Evolutionary conservation across 139 green algal genomes (phyloP).

Genomic region (Desmodesmus armatus): DNA sequence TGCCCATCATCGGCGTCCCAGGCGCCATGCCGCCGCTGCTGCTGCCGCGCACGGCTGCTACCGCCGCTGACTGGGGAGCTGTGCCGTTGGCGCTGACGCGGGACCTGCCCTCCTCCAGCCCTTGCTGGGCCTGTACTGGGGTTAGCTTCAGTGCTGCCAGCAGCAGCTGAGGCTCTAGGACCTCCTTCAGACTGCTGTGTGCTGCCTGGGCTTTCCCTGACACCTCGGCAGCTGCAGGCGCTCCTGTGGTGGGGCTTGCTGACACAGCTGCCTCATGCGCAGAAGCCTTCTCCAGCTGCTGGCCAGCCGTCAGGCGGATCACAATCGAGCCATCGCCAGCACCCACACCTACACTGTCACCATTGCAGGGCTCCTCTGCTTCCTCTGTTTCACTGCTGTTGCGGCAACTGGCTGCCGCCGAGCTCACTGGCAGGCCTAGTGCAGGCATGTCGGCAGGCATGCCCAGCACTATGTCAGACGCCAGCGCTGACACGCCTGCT

Average conservation of each 20-base stretch:
- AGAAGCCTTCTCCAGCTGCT: too few species aligned
- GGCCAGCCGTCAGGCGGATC: neutral
- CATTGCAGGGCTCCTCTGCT: too few species aligned
- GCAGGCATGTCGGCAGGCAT: too few species aligned
- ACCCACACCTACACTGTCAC: conserved; percentile 4
- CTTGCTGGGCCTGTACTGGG: conserved; percentile 14
- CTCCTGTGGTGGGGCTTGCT: neutral
- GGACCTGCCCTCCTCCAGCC: neutral
- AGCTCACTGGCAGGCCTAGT: too few species aligned
- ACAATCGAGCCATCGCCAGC: conserved; percentile 22
- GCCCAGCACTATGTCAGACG: too few species aligned
- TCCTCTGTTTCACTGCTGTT: too few species aligned
- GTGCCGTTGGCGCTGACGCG: neutral
- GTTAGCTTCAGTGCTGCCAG: neutral
- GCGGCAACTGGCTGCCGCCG: too few species aligned
- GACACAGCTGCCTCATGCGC: neutral
- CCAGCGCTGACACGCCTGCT: too few species aligned
- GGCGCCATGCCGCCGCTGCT: neutral
- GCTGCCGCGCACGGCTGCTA: neutral
- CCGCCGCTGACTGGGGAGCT: neutral
- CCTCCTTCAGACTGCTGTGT: too few species aligned
- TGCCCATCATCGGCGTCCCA: neutral
- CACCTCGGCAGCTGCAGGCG: neutral
- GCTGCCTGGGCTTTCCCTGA: too few species aligned
- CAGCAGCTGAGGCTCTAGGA: neutral